A percentile compares a stretch with the other conserved stretches of the same genome.
phyloP scores from a whole-genome alignment of 768 basidiomycete species.

The Pleurotus cornucopiae region DNA sequence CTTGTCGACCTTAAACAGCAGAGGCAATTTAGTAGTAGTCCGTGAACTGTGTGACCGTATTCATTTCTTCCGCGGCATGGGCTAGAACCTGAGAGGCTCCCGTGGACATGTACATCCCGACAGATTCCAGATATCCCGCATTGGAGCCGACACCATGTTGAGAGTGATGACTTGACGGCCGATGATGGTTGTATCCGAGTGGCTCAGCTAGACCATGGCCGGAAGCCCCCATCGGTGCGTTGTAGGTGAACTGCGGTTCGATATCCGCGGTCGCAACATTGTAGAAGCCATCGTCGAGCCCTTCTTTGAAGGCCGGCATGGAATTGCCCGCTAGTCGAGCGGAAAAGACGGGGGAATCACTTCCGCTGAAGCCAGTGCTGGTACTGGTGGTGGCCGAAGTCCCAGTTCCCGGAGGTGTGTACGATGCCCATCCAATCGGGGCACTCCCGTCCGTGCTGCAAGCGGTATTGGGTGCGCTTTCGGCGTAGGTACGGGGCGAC shows the following conservation, averaged over 20 bases:
- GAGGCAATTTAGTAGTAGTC: neutral
- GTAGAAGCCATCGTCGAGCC: slow-evolving; percentile 7
- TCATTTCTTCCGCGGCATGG: slow-evolving; percentile 3
- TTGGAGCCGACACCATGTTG: neutral
- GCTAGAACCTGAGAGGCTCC: slow-evolving; percentile 1
- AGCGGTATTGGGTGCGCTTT: slow-evolving; percentile 46
- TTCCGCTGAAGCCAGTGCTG: slow-evolving; percentile 27
- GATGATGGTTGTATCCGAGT: neutral
- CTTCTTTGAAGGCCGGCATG: neutral
- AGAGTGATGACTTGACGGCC: slow-evolving; percentile 5
- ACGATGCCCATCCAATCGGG: slow-evolving; percentile 51
- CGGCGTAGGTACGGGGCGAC: slow-evolving; percentile 26
- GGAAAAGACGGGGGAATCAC: slow-evolving; percentile 13
- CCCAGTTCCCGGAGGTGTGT: slow-evolving; percentile 59
- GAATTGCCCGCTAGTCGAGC: neutral
- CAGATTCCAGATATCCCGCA: slow-evolving; percentile 1
- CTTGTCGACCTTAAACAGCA: no score
- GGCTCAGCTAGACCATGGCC: neutral
- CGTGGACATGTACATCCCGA: neutral
- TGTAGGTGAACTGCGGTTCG: slow-evolving; percentile 6
- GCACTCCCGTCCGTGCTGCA: slow-evolving; percentile 46
- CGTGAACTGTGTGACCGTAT: neutral
- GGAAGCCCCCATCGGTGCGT: neutral
- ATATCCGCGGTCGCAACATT: slow-evolving; percentile 1
- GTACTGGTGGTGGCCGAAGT: slow-evolving; percentile 45